A percentile compares a stretch with the other conserved stretches of the same genome.
Conservation (phyloP, 208 protist species). For the Leishmania arabica region DNA sequence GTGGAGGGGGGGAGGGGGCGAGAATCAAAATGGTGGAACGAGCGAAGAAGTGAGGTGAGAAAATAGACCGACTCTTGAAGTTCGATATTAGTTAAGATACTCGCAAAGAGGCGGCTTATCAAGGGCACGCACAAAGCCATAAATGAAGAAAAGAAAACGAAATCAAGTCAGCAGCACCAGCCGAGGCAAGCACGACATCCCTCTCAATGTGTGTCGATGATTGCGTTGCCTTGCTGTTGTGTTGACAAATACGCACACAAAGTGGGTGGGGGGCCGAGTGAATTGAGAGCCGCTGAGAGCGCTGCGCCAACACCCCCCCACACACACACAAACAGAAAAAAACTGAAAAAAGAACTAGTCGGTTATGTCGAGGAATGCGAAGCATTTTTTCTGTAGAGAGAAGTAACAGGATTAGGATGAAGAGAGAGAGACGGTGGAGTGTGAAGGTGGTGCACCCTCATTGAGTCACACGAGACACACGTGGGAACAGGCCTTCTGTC, state of each 20-base stretch:
- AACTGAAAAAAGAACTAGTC: neutral
- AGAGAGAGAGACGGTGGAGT: neutral
- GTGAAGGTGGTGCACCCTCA: neutral
- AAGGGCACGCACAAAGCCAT: neutral
- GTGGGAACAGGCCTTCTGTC: neutral
- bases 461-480: neutral
- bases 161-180: neutral
- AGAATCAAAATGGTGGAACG: neutral
- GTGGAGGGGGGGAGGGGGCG: neutral
- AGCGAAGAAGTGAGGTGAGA: slow-evolving; percentile 1
- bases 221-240: neutral
- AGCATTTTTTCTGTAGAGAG: neutral
- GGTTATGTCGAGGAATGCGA: neutral
- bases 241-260: neutral
- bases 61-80: neutral
- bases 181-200: neutral
- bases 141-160: neutral
- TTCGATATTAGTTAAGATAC: neutral
- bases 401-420: neutral
- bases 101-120: neutral
- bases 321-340: no score
- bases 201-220: neutral
- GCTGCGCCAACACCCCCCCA: neutral
- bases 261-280: neutral
- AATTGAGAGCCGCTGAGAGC: neutral